Percentiles rank a stretch among this genome's conserved stretches.
Conservation (phyloP, 1,284 basidiomycete species). For the Ceratobasidium sp. region DNA sequence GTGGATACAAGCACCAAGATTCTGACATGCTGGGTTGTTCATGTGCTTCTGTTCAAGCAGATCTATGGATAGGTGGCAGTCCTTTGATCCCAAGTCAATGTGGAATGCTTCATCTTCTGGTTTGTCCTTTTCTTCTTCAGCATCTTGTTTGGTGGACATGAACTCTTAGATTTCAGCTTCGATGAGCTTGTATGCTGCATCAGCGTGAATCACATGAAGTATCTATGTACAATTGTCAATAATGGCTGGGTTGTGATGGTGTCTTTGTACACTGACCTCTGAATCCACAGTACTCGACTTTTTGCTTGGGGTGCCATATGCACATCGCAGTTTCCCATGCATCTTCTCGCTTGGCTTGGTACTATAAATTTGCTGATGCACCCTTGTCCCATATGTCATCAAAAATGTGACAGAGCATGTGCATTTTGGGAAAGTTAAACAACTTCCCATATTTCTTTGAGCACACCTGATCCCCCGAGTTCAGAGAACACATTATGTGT, state of each 20-base stretch:
- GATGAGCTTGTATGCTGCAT: neutral
- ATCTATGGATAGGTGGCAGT: neutral
- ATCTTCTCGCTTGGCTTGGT: neutral
- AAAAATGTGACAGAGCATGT: neutral
- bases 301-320: neutral
- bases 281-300: neutral
- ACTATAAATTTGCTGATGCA: neutral
- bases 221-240: neutral
- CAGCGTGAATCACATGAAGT: neutral
- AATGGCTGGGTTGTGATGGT: no score
- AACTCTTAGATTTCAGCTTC: neutral
- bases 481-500: no score
- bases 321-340: neutral
- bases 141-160: neutral
- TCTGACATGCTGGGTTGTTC: neutral
- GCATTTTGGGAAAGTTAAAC: constrained; percentile 2
- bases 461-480: neutral
- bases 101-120: neutral
- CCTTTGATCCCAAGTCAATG: neutral
- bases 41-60: neutral
- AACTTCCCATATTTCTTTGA: neutral
- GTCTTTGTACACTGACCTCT: neutral
- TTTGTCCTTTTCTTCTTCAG: neutral
- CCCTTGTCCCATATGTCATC: neutral
- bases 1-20: neutral